A percentile compares a stretch with the other conserved stretches of the same genome.
phyloP scores from a whole-genome alignment of 139 green algal genomes.

The Limnomonas spitsbergensis region DNA sequence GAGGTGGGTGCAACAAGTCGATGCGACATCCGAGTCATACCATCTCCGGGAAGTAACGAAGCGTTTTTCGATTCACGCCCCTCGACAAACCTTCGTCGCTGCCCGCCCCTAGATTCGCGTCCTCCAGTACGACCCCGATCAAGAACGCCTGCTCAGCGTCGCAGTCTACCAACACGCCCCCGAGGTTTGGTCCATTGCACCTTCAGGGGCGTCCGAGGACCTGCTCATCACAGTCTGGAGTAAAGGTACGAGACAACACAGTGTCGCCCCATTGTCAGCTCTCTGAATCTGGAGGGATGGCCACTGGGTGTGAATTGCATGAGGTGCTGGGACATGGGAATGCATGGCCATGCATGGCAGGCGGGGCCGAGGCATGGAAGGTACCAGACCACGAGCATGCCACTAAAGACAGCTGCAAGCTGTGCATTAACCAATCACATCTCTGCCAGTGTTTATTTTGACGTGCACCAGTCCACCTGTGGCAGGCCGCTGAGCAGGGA shows the following conservation, averaged over 20 bases:
- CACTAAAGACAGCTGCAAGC: too few relatives aligned
- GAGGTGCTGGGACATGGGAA: too few relatives aligned
- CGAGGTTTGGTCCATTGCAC: constrained; percentile 70
- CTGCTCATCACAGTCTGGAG: constrained; percentile 60
- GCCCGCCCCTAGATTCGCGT: constrained; percentile 48
- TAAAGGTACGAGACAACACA: constrained; percentile 58
- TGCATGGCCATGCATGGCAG: not conserved
- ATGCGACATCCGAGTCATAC: not conserved
- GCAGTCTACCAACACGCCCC: constrained; percentile 43
- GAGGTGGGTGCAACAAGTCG: constrained; percentile 49
- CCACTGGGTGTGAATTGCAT: too few relatives aligned
- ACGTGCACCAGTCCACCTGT: too few relatives aligned
- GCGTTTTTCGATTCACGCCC: not conserved
- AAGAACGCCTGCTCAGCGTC: constrained; percentile 43
- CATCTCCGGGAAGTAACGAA: not conserved
- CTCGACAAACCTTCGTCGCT: not conserved
- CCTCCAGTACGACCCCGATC: constrained; percentile 66
- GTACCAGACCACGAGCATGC: not conserved
- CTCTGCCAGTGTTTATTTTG: too few relatives aligned
- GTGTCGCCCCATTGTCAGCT: not conserved
- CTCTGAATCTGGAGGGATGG: too few relatives aligned
- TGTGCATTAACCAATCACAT: too few relatives aligned
- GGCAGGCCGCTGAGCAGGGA: too few relatives aligned
- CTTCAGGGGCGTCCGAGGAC: constrained; percentile 29
- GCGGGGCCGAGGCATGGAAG: too few relatives aligned